phyloP scores from a whole-genome alignment of 257 asterid genomes.

The Plectranthus barbatus region DNA sequence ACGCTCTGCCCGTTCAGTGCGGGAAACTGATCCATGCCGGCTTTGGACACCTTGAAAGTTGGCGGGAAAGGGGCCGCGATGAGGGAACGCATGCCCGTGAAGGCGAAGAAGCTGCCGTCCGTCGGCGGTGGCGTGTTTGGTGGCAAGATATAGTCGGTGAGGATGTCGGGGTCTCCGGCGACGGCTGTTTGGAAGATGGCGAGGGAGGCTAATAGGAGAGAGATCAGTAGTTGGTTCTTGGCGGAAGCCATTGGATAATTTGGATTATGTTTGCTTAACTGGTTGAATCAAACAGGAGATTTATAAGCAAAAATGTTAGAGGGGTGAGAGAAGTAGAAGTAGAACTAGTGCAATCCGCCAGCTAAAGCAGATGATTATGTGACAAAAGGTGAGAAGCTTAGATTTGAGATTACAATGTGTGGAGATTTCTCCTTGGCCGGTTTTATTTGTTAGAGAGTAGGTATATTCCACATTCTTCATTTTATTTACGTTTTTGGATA shows the following conservation, averaged over 20 bases:
- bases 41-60: slow-evolving; percentile 27
- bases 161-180: slow-evolving; percentile 47
- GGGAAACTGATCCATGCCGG: slow-evolving; percentile 34
- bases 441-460: too few species aligned
- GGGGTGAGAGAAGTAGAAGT: too few species aligned
- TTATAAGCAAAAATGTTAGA: too few species aligned
- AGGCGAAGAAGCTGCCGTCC: slow-evolving; percentile 39
- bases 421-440: too few species aligned
- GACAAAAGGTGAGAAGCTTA: too few species aligned
- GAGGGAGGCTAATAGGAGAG: not conserved
- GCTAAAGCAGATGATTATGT: too few species aligned
- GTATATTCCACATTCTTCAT: too few species aligned
- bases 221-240: not conserved
- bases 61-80: slow-evolving; percentile 24
- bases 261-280: too few species aligned
- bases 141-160: slow-evolving; percentile 34
- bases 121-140: slow-evolving; percentile 3
- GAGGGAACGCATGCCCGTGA: slow-evolving; percentile 34
- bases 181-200: not conserved
- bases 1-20: slow-evolving; percentile 45
- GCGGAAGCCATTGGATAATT: slow-evolving; percentile 5
- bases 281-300: too few species aligned
- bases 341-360: too few species aligned
- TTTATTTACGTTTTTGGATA: too few species aligned
- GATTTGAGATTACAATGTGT: too few species aligned